Evolutionary conservation across 1,284 basidiomycete genomes (phyloP).

Genomic region (Rhodotorula glutinis): DNA sequence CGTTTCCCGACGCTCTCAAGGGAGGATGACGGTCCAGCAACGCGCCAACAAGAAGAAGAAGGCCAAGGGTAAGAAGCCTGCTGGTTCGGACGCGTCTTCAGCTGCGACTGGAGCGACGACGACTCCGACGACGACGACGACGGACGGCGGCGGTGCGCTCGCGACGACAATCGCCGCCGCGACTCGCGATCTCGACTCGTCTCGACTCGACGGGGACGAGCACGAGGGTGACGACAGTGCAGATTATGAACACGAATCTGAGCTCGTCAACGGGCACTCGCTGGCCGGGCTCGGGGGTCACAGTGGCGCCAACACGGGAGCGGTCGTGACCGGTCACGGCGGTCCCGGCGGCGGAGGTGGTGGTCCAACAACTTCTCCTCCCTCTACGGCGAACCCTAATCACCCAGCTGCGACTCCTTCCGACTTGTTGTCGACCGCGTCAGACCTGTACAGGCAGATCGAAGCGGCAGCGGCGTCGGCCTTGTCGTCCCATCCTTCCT

Average conservation of each 20-base stretch:
- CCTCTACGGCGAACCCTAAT: neutral
- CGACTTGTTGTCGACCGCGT: conserved; percentile 58
- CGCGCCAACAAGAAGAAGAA: conserved; percentile 25
- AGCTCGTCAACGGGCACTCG: no score
- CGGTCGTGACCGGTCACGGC: no score
- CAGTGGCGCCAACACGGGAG: no score
- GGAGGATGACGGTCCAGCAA: no score
- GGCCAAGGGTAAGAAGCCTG: conserved; percentile 20
- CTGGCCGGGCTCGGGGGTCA: no score
- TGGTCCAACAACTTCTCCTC: no score
- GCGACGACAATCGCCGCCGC: no score
- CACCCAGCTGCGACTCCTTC: conserved; percentile 33
- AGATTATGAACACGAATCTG: neutral
- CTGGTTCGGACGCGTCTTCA: neutral
- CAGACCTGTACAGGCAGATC: conserved; percentile 59
- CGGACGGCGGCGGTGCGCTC: neutral
- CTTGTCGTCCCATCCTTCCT: conserved; percentile 35
- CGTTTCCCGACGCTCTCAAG: neutral
- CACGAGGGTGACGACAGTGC: neutral
- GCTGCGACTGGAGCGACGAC: no score
- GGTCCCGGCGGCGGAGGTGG: no score
- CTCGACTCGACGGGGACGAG: neutral
- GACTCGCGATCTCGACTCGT: no score
- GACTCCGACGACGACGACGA: neutral
- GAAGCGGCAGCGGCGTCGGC: conserved; percentile 52